These are phyloP conservation scores for Fusarium falciforme DNA, from an alignment of 2,329 filamentous ascomycete genomes.

Conservation along the genomic window DNA sequence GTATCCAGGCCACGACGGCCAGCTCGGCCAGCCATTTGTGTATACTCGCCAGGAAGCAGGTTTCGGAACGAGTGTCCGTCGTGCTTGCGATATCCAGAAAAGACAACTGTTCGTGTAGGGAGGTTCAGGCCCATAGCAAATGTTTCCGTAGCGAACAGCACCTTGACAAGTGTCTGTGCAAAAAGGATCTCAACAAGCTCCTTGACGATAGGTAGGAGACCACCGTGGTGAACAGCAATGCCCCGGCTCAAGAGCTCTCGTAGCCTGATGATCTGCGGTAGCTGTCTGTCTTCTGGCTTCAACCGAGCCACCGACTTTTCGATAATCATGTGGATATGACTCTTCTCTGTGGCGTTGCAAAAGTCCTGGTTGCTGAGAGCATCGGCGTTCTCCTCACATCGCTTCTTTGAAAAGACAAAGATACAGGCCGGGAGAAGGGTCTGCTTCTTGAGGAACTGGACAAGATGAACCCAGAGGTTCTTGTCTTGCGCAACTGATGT, in stretches of 20 bases:
- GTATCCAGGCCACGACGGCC: constrained; percentile 92
- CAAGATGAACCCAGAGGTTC: constrained; percentile 95
- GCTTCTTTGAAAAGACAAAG: constrained; percentile 98
- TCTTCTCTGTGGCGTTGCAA: constrained; percentile 93
- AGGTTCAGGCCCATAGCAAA: constrained; percentile 99
- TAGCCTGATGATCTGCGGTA: constrained; percentile 93
- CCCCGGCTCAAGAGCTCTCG: constrained; percentile 87
- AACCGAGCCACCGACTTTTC: constrained; percentile 93
- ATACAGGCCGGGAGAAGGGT: constrained; percentile 92
- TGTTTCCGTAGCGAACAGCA: constrained; percentile 96
- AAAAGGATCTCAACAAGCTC: constrained; percentile 98
- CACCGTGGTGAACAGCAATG: constrained; percentile 96
- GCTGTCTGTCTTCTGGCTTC: constrained; percentile 86
- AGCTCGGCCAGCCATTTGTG: constrained; percentile 96
- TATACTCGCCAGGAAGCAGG: constrained; percentile 93
- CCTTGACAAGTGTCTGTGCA: constrained; percentile 93
- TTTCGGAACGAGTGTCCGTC: constrained; percentile 94
- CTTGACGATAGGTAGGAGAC: constrained; percentile 94
- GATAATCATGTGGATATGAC: constrained; percentile 96
- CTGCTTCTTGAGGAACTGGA: constrained; percentile 89
- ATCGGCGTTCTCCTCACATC: constrained; percentile 97
- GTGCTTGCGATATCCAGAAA: constrained; percentile 96
- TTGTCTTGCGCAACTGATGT: constrained; percentile 94
- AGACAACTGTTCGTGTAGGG: constrained; percentile 95
- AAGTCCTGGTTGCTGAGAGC: constrained; percentile 96